A percentile compares a stretch with the other conserved stretches of the same genome.
phyloP scores from a whole-genome alignment of 441 rosid genomes.

The Populus tomentosa region DNA sequence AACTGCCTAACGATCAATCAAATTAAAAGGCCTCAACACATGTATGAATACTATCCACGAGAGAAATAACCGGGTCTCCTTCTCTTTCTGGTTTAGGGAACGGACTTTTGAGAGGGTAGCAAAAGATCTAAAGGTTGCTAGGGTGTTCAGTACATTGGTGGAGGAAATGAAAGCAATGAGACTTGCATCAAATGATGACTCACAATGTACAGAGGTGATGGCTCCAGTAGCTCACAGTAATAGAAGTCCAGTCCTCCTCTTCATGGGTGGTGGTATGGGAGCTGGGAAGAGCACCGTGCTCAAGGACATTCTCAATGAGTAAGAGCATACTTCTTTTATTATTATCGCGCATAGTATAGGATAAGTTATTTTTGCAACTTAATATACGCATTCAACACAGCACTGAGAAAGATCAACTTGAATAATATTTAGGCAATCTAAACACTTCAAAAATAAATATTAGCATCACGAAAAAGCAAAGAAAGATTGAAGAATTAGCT shows the following conservation, averaged over 20 bases:
- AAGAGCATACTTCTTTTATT: constrained; percentile 14
- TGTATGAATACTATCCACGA: background rate
- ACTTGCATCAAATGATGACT: constrained; percentile 62
- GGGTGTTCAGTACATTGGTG: constrained; percentile 79
- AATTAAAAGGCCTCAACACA: background rate
- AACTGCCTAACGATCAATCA: background rate
- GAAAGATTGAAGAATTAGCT: too few species aligned
- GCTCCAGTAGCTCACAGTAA: constrained; percentile 90
- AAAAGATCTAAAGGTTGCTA: constrained; percentile 80
- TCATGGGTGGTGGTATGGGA: constrained; percentile 99
- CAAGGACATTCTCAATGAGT: constrained; percentile 93
- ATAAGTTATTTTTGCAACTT: background rate
- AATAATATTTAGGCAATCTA: too few species aligned
- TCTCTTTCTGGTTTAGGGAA: constrained; percentile 44
- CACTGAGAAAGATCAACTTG: background rate
- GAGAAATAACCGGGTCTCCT: background rate
- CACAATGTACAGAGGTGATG: constrained; percentile 89
- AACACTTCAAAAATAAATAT: too few species aligned
- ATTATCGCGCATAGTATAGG: background rate
- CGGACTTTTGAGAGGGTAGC: constrained; percentile 83
- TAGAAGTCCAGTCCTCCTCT: constrained; percentile 85
- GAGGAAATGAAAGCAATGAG: constrained; percentile 99
- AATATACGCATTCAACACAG: background rate
- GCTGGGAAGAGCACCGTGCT: constrained; percentile 98
- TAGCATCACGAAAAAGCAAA: too few species aligned